phyloP scores from a whole-genome alignment of 164 flowering plant species.

The Santalum album region DNA sequence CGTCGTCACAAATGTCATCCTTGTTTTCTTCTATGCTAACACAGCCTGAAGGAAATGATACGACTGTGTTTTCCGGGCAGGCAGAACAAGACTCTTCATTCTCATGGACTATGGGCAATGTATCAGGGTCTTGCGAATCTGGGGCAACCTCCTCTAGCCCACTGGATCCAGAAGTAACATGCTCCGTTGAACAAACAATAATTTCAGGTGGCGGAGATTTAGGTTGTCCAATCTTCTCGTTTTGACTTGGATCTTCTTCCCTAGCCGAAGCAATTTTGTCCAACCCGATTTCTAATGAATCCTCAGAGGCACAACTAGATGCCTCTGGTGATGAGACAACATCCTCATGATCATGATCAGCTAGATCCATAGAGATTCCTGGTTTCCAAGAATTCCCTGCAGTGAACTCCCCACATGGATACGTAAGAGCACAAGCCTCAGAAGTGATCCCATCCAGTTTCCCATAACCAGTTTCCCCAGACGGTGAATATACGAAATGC shows the following conservation, averaged over 20 bases:
- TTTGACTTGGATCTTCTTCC: conserved; percentile 6
- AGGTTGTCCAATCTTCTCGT: conserved; percentile 8
- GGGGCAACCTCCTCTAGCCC: conserved; percentile 14
- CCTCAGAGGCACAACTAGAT: conserved; percentile 21
- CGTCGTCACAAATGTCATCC: conserved; percentile 7
- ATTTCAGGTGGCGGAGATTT: conserved; percentile 17
- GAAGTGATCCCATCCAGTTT: conserved; percentile 12
- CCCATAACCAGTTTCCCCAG: conserved; percentile 16
- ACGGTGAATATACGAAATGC: conserved; percentile 19
- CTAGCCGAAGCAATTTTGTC: conserved; percentile 13
- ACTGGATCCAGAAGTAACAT: conserved; percentile 16
- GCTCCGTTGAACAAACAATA: conserved; percentile 6
- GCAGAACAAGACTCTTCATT: conserved; percentile 12
- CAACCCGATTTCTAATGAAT: conserved; percentile 22
- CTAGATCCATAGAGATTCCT: conserved; percentile 14
- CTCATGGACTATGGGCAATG: conserved; percentile 14
- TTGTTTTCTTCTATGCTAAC: conserved; percentile 3
- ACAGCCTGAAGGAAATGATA: conserved; percentile 2
- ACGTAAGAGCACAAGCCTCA: conserved; percentile 18
- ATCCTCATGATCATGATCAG: conserved; percentile 11
- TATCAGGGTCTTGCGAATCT: conserved; percentile 19
- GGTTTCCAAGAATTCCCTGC: conserved; percentile 18
- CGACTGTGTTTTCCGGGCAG: conserved; percentile 13
- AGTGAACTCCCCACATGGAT: conserved; percentile 13
- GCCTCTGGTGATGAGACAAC: conserved; percentile 18